Base-by-base conservation (phyloP, 345 rosid species). In the Acer saccharum region DNA sequence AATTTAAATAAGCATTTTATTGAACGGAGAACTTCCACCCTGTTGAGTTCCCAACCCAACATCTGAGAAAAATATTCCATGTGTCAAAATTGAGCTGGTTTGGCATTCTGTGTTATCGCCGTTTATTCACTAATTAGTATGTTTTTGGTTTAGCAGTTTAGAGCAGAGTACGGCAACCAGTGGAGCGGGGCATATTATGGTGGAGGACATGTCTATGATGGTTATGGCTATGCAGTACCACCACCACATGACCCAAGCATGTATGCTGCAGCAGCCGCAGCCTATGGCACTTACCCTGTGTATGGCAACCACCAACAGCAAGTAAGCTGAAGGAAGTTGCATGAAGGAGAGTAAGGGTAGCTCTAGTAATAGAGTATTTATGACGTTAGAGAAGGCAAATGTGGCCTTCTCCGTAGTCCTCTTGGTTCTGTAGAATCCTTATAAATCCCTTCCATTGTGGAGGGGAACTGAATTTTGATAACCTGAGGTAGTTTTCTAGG, bases 221-320 rank as follows among this genome's bases (percentile, higher is more conserved):
- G 97, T 20, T 94, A 94, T 69, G 98, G 99, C 62, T 96, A 94
- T 78, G 87, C 88, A 72, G 6, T 90, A 66, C 93, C 91, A 14
- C 89, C 89, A 54, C 89, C 95, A 71, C 94, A 89, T 54, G 95
- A 94, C 77, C 94, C 97, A 18, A 84, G 86, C 80, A 89, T 90
- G 91, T 96, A 96, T 48, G 87, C 89, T 0, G 86, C 90, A 32
- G 81, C 87, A 71, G 89, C 83, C 46, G 84, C 90, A 6, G 84
- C 91, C 74, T 94, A 95, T 73, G 95, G 93, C 14, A 89, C 90
- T 3, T 96, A 92, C 77, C 97, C 95, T 1, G 71, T 92, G 73
- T 96, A 91, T 25, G 95, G 95, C 43, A 89, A 87, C 78, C 91
- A 89, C 81, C 98, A 96, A 78, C 94, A 94, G 74, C 97, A 96